Evolutionary conservation across 2,329 filamentous ascomycete species (phyloP).

Genomic region (Knufia fluminis): DNA sequence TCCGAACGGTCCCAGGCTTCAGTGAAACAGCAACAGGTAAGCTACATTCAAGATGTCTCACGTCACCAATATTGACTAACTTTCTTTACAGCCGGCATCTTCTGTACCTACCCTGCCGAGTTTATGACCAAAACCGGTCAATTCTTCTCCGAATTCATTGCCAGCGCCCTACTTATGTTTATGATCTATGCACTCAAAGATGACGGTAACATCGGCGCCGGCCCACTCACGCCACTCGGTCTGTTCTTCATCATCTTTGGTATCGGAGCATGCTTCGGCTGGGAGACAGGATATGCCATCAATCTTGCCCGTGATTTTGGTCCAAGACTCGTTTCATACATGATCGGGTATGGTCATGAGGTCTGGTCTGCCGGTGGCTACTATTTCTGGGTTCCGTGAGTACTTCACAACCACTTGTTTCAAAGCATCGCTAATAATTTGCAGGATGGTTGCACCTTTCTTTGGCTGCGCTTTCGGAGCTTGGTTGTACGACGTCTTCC

Average conservation of each 20-base stretch:
- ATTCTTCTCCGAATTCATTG: conserved; percentile 65
- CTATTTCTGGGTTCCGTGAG: conserved; percentile 52
- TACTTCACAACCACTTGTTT: conserved; percentile 61
- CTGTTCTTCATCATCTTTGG: conserved; percentile 68
- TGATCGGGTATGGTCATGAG: conserved; percentile 56
- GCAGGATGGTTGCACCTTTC: conserved; percentile 60
- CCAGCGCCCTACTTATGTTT: conserved; percentile 60
- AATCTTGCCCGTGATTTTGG: conserved; percentile 66
- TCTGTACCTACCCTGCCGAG: conserved; percentile 58
- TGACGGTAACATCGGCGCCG: conserved; percentile 42
- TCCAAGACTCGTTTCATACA: conserved; percentile 54
- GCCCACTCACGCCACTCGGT: conserved; percentile 49
- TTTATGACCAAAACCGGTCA: conserved; percentile 57
- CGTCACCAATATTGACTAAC: no score
- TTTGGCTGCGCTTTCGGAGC: conserved; percentile 55
- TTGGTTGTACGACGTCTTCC: conserved; percentile 57
- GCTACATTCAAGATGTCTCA: no score
- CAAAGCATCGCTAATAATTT: conserved; percentile 56
- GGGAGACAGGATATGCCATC: conserved; percentile 69
- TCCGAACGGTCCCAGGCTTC: conserved; percentile 49
- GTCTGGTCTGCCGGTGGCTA: conserved; percentile 61
- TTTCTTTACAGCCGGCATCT: conserved; percentile 61
- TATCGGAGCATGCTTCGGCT: conserved; percentile 64
- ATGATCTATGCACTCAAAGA: conserved; percentile 59
- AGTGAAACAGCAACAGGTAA: conserved; percentile 49